Evolutionary conservation across 768 basidiomycete species (phyloP).

Genomic region (Collybiopsis luxurians): DNA sequence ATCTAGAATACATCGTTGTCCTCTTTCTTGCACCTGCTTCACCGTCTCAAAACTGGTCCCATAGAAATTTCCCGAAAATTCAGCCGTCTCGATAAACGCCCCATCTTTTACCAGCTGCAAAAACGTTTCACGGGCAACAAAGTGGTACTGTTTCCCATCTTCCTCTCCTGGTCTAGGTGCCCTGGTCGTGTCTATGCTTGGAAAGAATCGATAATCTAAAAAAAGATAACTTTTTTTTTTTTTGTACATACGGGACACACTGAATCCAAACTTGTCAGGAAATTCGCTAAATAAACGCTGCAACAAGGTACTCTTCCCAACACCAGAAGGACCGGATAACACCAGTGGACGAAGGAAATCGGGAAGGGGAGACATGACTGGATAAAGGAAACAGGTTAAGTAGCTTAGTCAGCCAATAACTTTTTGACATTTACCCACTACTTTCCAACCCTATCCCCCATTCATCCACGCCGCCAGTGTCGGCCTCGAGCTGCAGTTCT

Average conservation of each 20-base stretch:
- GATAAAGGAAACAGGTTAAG: background rate
- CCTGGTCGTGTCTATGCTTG: slow-evolving; percentile 80
- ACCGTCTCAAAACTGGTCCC: slow-evolving; percentile 88
- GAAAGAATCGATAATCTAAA: slow-evolving; percentile 9
- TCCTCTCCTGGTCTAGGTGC: slow-evolving; percentile 77
- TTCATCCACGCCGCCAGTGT: slow-evolving; percentile 4
- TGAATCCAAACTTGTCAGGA: slow-evolving; percentile 89
- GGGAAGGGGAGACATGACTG: slow-evolving; percentile 21
- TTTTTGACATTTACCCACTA: background rate
- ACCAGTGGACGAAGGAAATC: slow-evolving; percentile 74
- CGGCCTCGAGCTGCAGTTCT: slow-evolving; percentile 7
- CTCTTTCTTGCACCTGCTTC: slow-evolving; percentile 58
- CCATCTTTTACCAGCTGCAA: slow-evolving; percentile 59
- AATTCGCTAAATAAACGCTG: slow-evolving; percentile 74
- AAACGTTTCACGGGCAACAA: slow-evolving; percentile 72
- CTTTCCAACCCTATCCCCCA: background rate
- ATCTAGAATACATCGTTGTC: slow-evolving; percentile 87
- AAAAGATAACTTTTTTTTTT: background rate
- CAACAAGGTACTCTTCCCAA: slow-evolving; percentile 92
- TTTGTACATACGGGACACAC: slow-evolving; percentile 75
- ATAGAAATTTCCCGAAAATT: slow-evolving; percentile 91
- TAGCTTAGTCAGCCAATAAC: background rate
- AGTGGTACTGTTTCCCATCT: slow-evolving; percentile 86
- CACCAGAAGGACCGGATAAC: slow-evolving; percentile 88
- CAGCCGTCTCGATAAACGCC: slow-evolving; percentile 92